Base-by-base conservation (phyloP, 805 yeast genomes). In the Dipodascopsis uninucleata region DNA sequence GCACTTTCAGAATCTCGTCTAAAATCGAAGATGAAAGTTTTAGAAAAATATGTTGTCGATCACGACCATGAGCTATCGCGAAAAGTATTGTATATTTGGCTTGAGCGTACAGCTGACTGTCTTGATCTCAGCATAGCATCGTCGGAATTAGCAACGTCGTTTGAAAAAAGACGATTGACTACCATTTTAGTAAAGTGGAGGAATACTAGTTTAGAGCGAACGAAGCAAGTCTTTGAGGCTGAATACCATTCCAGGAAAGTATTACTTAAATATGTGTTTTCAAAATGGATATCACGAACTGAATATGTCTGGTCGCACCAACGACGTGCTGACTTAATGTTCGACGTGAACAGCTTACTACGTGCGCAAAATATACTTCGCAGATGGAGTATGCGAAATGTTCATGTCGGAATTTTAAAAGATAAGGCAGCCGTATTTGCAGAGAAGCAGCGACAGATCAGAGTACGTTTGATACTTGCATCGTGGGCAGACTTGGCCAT, bases 381-480 rank as follows among this genome's bases (percentile, higher is more conserved):
- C 16, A 29, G 38, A 9, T 50, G 55, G 55, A 50, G 43, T 18
- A 43, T 39, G 43, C 25, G 25, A 2, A 31, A 47, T 3, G 18
- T 47, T 9, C 55, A 47, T 25, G 17, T 50, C 16, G 49, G 44
- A n/a, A 50, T 50, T 10, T 23, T 48, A 26, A 28, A 29, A 9
- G 33, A 39, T 16, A 36, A 32, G 24, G 53, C 55, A 6, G 48
- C 39, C 22, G 36, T 36, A 14, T 50, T 48, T 36, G 22, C 29
- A 5, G 39, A 35, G 9, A 46, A 40, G 20, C n/a, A 34, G 23
- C 10, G 28, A 23, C 14, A 32, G 10, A 28, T 37, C 1, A 25
- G 38, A 18, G 24, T 38, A 16, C 41, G 53, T 7, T 14, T 10
- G 3, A 5, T 47, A 17, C 43, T 50, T 29, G 53, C 28, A 8